phyloP scores from a whole-genome alignment of 2,329 filamentous ascomycete genomes.

The Aspergillus brunneoviolaceus region DNA sequence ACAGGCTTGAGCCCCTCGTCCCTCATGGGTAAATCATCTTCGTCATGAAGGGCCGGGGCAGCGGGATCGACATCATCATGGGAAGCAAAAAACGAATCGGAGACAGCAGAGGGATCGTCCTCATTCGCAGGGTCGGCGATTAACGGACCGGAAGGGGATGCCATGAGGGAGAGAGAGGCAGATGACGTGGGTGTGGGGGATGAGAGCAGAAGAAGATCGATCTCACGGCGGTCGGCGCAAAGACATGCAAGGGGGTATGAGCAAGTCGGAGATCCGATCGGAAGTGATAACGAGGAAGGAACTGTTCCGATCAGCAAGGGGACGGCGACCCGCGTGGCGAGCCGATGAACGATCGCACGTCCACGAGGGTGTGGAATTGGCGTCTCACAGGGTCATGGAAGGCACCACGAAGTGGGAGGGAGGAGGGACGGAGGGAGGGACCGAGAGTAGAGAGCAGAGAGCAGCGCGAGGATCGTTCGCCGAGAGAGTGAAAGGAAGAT shows the following conservation, averaged over 20 bases:
- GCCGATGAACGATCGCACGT: conserved; percentile 21
- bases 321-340: conserved; percentile 19
- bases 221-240: conserved; percentile 18
- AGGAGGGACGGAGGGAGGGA: background rate
- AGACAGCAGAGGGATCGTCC: conserved; percentile 26
- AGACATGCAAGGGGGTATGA: conserved; percentile 16
- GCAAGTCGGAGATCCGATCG: conserved; percentile 8
- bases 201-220: conserved; percentile 4
- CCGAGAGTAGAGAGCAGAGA: background rate
- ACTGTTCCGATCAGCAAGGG: conserved; percentile 13
- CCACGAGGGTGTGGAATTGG: conserved; percentile 23
- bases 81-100: conserved; percentile 20
- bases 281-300: conserved; percentile 9
- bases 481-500: background rate
- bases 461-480: background rate
- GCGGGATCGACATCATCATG: conserved; percentile 22
- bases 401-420: conserved; percentile 7
- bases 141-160: conserved; percentile 24
- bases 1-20: conserved; percentile 25
- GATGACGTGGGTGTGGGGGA: background rate
- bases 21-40: conserved; percentile 19
- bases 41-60: conserved; percentile 13
- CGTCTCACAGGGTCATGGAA: conserved; percentile 23
- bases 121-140: conserved; percentile 27
- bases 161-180: conserved; percentile 23